Evolutionary conservation across 2,329 filamentous ascomycete species (phyloP), one percentile per base, ranked within the genome.

Genomic region (Botrytis tulipae): DNA sequence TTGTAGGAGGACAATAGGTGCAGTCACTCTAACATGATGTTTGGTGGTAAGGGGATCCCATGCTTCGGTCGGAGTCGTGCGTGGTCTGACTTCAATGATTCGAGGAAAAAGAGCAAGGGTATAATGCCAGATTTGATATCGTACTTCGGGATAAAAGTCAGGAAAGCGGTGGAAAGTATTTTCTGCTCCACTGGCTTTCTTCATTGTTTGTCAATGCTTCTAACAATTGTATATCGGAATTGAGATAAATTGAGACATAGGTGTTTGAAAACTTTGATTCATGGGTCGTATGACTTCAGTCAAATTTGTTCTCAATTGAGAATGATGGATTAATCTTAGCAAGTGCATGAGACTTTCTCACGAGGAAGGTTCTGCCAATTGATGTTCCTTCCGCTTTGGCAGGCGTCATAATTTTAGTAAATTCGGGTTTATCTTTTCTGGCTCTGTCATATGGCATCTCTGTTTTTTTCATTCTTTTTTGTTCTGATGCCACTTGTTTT

Each of bases 61-160:
- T 22, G 65, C 46, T 68, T 40, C 25, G 20, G 46, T 54, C 35
- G 62, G 62, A 35, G 35, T 68, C 29, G n/a, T 40, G 48, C 35
- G 16, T 42, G 65, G 48, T 57, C 65, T 68, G 46, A 68, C 46
- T 68, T 68, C 48, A n/a, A 68, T 68, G 35, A 68, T 68, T 68
- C 65, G 65, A 14, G 65, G 65, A n/a, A 68, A 68, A 8, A 68
- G 65, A 32, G 4, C 16, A 22, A n/a, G 65, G 32, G 48, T 57
- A 51, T 18, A 10, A 57, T 6, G 35, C 65, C 65, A 68, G 32
- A 68, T 40, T 18, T 68, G 42, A 42, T 12, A n/a, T 42, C 65
- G 35, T 32, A 68, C 1, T 29, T 68, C 65, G 9, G 29, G 25
- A 10, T n/a, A 8, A 29, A 68, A 37, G 18, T 57, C 6, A 4